phyloP scores from a whole-genome alignment of 2,329 filamentous ascomycete species.

The Cryphonectria japonica region DNA sequence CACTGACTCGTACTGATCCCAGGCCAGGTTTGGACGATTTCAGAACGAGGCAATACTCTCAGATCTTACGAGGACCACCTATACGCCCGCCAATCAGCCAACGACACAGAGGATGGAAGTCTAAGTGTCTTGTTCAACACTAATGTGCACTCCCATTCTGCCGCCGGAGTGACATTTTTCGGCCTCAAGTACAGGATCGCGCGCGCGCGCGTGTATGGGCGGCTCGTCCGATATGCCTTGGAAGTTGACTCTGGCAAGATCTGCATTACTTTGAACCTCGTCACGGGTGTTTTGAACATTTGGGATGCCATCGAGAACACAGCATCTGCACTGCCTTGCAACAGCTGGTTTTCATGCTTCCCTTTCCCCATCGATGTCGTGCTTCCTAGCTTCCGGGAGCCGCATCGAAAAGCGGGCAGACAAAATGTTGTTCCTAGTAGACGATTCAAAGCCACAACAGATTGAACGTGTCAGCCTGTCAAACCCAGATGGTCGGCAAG shows the following conservation, averaged over 20 bases:
- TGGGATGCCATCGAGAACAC: neutral
- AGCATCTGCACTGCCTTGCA: neutral
- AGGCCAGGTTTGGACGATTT: neutral
- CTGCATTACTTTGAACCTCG: neutral
- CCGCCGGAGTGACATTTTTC: neutral
- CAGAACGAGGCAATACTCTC: neutral
- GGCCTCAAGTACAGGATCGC: neutral
- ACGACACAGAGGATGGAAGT: neutral
- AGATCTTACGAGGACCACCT: neutral
- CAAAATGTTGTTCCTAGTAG: neutral
- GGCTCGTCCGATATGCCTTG: neutral
- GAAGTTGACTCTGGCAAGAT: neutral
- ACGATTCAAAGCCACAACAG: neutral
- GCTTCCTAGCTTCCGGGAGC: neutral
- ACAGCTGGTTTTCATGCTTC: neutral
- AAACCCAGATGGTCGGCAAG: neutral
- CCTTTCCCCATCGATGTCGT: neutral
- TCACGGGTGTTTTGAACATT: neutral
- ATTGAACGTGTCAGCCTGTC: conserved; percentile 1
- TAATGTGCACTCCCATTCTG: neutral
- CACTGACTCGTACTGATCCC: neutral
- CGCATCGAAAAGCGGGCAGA: neutral
- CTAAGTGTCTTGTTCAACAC: neutral
- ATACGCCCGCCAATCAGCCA: neutral
- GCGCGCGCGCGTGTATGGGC: too few species aligned